These are phyloP conservation scores for Ascocoryne sarcoides DNA, from an alignment of 2,329 filamentous ascomycete species.

Conservation along the genomic window DNA sequence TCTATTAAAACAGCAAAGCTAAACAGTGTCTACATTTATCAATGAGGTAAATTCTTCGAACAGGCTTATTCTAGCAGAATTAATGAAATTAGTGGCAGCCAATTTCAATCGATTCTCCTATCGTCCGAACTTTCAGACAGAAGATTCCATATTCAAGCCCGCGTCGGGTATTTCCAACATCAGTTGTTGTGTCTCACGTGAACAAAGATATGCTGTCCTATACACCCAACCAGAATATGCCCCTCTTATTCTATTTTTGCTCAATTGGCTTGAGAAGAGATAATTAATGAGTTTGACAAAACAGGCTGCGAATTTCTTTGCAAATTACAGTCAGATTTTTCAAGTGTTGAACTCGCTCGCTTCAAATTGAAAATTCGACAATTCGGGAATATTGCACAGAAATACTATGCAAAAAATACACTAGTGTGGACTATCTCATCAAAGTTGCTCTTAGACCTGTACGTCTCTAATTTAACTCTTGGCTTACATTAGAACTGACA, in stretches of 20 bases:
- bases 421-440: constrained; percentile 10
- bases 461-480: background rate
- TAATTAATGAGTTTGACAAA: too few species aligned
- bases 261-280: too few species aligned
- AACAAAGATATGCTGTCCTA: constrained; percentile 8
- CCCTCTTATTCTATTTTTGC: too few species aligned
- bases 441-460: constrained; percentile 11
- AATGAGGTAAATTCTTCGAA: constrained; percentile 5
- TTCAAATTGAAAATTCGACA: constrained; percentile 16
- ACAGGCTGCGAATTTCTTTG: constrained; percentile 4
- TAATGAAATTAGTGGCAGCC: constrained; percentile 12
- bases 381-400: constrained; percentile 9
- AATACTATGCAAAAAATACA: too few species aligned
- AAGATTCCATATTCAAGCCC: constrained; percentile 6
- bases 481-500: background rate
- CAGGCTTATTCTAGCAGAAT: background rate
- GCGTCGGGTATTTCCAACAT: constrained; percentile 5
- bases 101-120: constrained; percentile 12
- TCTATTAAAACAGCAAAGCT: background rate
- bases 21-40: constrained; percentile 8
- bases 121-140: constrained; percentile 7
- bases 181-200: constrained; percentile 7
- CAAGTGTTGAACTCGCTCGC: constrained; percentile 4
- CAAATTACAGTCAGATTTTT: constrained; percentile 10
- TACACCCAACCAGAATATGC: constrained; percentile 8